Percentiles rank a stretch among this genome's conserved stretches.
Conservation (phyloP, 202 grass and related monocot genomes). For the Elaeis oleifera region DNA sequence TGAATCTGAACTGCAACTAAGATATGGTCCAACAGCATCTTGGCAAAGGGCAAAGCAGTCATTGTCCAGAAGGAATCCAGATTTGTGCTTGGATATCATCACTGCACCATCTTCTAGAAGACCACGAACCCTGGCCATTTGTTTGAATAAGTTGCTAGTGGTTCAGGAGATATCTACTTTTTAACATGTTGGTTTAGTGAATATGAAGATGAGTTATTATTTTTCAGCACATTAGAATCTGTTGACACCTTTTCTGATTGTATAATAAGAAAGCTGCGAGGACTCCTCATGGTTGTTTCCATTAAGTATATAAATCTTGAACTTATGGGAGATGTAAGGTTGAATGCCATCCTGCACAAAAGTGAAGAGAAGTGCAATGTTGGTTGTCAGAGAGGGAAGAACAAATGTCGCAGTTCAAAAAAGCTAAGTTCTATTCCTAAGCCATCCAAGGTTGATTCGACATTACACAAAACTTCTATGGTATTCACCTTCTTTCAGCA, state of each 20-base stretch:
- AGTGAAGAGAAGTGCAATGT: constrained; percentile 32
- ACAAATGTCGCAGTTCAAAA: constrained; percentile 59
- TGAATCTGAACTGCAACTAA: constrained; percentile 35
- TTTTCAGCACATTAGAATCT: constrained; percentile 72
- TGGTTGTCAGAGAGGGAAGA: constrained; percentile 77
- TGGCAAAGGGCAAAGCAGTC: constrained; percentile 25
- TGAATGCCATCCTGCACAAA: constrained; percentile 33
- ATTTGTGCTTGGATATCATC: constrained; percentile 33
- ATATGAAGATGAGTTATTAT: constrained; percentile 36
- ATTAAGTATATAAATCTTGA: constrained; percentile 77
- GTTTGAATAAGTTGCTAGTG: constrained; percentile 47
- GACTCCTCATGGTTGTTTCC: constrained; percentile 63
- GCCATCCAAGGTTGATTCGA: constrained; percentile 40
- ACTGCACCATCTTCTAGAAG: constrained; percentile 38
- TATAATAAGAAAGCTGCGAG: constrained; percentile 57
- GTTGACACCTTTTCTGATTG: constrained; percentile 55
- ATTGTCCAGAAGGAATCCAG: constrained; percentile 49
- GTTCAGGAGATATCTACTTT: constrained; percentile 51
- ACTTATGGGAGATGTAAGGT: constrained; percentile 67
- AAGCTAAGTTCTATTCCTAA: constrained; percentile 43
- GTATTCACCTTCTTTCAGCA: not conserved
- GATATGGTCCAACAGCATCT: constrained; percentile 9
- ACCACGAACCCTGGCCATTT: constrained; percentile 33
- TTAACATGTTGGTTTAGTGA: constrained; percentile 45
- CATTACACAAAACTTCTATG: constrained; percentile 10